These are phyloP conservation scores for Zygnema circumcarinatum DNA, from an alignment of 139 green algal genomes.

Conservation along the genomic window DNA sequence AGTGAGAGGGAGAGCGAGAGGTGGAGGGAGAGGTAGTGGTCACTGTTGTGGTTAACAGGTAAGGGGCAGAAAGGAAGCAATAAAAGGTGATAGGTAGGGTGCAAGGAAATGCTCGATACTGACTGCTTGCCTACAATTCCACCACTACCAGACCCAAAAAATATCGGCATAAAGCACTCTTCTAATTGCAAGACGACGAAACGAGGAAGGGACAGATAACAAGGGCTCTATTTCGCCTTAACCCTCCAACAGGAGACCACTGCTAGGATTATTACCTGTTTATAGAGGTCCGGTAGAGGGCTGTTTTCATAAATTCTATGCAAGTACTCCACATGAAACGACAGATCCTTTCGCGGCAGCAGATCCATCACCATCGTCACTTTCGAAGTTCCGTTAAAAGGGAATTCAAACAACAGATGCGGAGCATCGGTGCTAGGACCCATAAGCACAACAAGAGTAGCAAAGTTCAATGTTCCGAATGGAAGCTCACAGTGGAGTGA, in stretches of 20 bases:
- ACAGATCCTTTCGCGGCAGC: slow-evolving; percentile 17
- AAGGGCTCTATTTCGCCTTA: too few relatives aligned
- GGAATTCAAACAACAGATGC: slow-evolving; percentile 43
- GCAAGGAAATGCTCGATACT: too few relatives aligned
- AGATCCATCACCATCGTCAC: slow-evolving; percentile 6
- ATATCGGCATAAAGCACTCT: too few relatives aligned
- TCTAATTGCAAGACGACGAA: too few relatives aligned
- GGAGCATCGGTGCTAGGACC: slow-evolving; percentile 26
- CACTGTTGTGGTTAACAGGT: too few relatives aligned
- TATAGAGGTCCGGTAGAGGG: not conserved
- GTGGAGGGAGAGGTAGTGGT: not conserved
- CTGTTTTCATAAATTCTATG: slow-evolving; percentile 12
- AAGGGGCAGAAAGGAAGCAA: too few relatives aligned
- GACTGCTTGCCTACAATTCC: too few relatives aligned
- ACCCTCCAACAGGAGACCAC: too few relatives aligned
- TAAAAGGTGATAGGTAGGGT: too few relatives aligned
- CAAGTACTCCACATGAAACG: slow-evolving; percentile 21
- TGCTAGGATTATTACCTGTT: too few relatives aligned
- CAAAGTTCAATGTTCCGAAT: slow-evolving; percentile 24
- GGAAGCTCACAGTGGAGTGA: slow-evolving; percentile 42
- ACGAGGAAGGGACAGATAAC: too few relatives aligned
- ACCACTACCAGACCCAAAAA: too few relatives aligned
- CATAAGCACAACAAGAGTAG: slow-evolving; percentile 44
- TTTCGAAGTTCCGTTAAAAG: slow-evolving; percentile 13
- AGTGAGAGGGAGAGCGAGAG: not conserved